phyloP scores from a whole-genome alignment of 129 eudicot species.

The Flaveria brownii region DNA sequence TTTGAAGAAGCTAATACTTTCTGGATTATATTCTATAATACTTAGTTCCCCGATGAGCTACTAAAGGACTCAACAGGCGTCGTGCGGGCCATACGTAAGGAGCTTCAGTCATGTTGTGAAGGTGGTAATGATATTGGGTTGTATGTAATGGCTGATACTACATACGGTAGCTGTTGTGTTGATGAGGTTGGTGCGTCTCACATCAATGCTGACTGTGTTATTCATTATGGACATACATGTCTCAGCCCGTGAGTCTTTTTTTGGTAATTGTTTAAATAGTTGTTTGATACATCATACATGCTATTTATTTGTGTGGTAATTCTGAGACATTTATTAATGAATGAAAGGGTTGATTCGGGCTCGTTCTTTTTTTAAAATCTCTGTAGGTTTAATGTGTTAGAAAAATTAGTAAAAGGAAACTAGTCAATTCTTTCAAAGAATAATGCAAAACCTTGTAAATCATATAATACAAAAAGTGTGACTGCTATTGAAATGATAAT shows the following conservation, averaged over 20 bases:
- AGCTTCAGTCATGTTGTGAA: constrained; percentile 40
- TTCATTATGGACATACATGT: constrained; percentile 96
- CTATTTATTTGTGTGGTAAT: not conserved
- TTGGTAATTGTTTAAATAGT: constrained; percentile 13
- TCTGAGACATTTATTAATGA: not conserved
- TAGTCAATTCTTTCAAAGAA: not conserved
- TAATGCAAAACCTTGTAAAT: not conserved
- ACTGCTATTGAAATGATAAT: not conserved
- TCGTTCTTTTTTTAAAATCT: not conserved
- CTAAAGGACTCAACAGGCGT: constrained; percentile 76
- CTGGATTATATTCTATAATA: not conserved
- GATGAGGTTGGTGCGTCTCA: constrained; percentile 97
- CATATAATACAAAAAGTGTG: not conserved
- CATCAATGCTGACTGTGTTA: constrained; percentile 83
- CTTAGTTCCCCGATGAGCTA: constrained; percentile 87
- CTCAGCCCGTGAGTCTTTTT: constrained; percentile 75
- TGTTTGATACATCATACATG: not conserved
- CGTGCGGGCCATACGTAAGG: constrained; percentile 54
- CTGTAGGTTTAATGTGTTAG: not conserved
- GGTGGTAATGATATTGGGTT: constrained; percentile 46
- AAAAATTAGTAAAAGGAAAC: not conserved
- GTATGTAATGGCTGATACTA: constrained; percentile 97
- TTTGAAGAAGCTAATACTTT: constrained; percentile 6
- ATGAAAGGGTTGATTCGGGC: not conserved
- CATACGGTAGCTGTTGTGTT: constrained; percentile 93